phyloP scores from a whole-genome alignment of 73 alveolate genomes.

The Tetrahymena elliotti region DNA sequence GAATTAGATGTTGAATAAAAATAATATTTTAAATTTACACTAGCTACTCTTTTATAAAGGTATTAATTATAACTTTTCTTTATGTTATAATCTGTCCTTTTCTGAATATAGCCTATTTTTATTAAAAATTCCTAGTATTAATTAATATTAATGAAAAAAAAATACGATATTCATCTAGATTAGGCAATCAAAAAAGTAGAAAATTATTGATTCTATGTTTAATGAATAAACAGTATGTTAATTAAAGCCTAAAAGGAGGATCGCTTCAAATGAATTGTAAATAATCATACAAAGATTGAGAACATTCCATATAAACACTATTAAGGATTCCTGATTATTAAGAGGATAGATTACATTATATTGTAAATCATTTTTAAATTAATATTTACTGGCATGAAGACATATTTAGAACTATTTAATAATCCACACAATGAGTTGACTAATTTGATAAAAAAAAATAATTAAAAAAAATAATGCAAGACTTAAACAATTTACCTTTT shows the following conservation, averaged over 20 bases:
- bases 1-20: neutral
- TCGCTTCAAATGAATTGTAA: neutral
- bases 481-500: neutral
- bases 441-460: neutral
- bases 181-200: neutral
- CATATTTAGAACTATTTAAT: neutral
- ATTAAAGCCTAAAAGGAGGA: neutral
- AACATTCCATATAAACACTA: neutral
- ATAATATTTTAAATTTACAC: neutral
- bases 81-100: neutral
- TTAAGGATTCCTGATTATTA: neutral
- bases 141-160: neutral
- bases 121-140: neutral
- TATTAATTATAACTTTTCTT: neutral
- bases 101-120: neutral
- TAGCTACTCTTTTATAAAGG: neutral
- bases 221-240: neutral
- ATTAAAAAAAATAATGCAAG: too few species aligned
- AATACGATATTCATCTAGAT: neutral
- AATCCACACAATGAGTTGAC: neutral
- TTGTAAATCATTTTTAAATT: neutral
- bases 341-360: neutral
- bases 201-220: neutral
- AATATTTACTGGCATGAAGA: neutral
- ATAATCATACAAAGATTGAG: neutral